A percentile compares a stretch with the other conserved stretches of the same genome.
These are phyloP conservation scores for Penicillium manginii DNA, from an alignment of 495 filamentous ascomycete genomes.

Conservation along the genomic window DNA sequence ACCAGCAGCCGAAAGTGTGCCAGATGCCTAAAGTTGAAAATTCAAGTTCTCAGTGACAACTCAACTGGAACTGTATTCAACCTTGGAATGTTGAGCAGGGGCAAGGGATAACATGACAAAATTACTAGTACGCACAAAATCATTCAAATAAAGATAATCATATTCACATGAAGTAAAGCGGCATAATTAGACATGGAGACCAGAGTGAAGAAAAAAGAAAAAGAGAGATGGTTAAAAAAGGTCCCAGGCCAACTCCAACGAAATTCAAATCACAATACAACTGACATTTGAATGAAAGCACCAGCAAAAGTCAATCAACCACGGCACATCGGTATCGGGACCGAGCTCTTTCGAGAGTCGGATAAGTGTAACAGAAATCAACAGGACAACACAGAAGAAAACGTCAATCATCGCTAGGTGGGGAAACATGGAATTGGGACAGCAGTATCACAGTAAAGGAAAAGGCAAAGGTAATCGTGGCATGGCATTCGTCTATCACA, in stretches of 20 bases:
- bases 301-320: conserved; percentile 7
- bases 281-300: background rate
- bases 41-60: no score
- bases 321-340: background rate
- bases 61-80: no score
- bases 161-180: conserved; percentile 18
- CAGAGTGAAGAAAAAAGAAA: background rate
- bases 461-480: conserved; percentile 10
- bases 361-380: no score
- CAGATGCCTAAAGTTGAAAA: no score
- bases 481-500: conserved; percentile 31
- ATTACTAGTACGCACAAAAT: background rate
- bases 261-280: conserved; percentile 1
- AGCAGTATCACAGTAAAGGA: background rate
- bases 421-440: background rate
- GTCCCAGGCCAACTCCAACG: background rate
- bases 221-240: background rate
- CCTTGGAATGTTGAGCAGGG: no score
- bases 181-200: conserved; percentile 11
- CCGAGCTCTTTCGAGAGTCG: no score
- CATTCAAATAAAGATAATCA: conserved; percentile 1
- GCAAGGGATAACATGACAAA: no score
- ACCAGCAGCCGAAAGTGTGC: no score
- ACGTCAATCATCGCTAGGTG: conserved; percentile 7
- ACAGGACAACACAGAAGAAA: conserved; percentile 1